Conservation (phyloP, 2,329 filamentous ascomycete species). For the Colletotrichum sp. region DNA sequence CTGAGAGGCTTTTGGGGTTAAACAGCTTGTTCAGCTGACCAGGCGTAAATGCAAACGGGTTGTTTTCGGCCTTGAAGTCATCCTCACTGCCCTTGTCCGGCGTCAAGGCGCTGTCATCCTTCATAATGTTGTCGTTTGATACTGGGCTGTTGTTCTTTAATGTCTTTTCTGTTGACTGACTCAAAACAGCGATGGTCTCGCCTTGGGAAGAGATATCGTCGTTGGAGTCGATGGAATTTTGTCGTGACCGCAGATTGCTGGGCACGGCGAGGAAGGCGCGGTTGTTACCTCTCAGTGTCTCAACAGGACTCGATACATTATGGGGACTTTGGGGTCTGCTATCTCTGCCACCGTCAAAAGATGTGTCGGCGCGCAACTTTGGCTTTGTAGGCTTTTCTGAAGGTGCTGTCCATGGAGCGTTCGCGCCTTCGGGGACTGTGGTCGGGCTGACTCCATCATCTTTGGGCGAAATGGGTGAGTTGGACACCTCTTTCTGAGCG, state of each 20-base stretch:
- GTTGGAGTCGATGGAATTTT: constrained; percentile 71
- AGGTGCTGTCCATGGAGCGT: constrained; percentile 28
- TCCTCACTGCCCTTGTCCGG: constrained; percentile 78
- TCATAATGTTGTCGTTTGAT: constrained; percentile 62
- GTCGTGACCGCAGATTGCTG: constrained; percentile 62
- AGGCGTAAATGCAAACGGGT: constrained; percentile 84
- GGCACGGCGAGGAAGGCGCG: constrained; percentile 70
- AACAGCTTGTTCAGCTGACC: constrained; percentile 87
- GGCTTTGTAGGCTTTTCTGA: constrained; percentile 29
- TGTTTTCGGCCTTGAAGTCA: constrained; percentile 78
- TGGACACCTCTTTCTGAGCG: constrained; percentile 24
- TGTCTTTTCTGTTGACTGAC: constrained; percentile 48
- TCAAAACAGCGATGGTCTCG: constrained; percentile 61
- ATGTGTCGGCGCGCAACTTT: constrained; percentile 59
- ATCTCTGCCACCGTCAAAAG: constrained; percentile 66
- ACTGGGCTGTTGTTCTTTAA: constrained; percentile 40
- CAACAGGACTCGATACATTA: constrained; percentile 68
- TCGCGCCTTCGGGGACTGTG: constrained; percentile 36
- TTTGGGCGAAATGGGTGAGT: constrained; percentile 39
- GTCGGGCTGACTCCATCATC: constrained; percentile 47
- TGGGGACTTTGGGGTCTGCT: constrained; percentile 71
- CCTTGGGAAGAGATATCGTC: constrained; percentile 67
- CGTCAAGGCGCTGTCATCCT: constrained; percentile 71
- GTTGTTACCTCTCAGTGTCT: constrained; percentile 48
- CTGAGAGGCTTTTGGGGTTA: constrained; percentile 85